Conservation (phyloP, 2,329 filamentous ascomycete genomes). For the Orbilia blumenaviensis region DNA sequence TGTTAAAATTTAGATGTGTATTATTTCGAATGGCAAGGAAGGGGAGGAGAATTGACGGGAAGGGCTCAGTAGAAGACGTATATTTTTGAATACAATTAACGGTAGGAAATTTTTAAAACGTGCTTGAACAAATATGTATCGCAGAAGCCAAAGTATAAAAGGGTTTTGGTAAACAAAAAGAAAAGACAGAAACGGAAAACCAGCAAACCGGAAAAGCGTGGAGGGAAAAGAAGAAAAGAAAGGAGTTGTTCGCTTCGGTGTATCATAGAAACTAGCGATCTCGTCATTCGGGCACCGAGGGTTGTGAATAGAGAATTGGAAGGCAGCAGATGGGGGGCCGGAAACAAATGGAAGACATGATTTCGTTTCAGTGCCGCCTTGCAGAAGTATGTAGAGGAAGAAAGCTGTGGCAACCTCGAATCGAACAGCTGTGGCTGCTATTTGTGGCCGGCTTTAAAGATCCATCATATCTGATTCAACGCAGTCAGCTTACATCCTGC, state of each 20-base stretch:
- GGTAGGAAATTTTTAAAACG: no score
- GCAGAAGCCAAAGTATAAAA: slow-evolving; percentile 1
- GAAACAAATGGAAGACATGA: background rate
- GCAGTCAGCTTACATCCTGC: slow-evolving; percentile 4
- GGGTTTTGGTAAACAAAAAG: background rate
- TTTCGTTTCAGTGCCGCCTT: no score
- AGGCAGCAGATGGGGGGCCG: background rate
- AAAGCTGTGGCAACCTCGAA: no score
- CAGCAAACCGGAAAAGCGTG: background rate
- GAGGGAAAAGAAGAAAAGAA: background rate
- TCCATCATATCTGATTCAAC: slow-evolving; percentile 49
- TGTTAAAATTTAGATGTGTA: background rate
- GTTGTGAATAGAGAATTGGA: background rate
- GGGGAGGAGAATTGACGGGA: background rate
- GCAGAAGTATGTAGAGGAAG: no score
- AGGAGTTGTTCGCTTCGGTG: background rate
- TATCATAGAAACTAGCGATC: background rate
- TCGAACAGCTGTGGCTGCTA: background rate
- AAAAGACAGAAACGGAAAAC: background rate
- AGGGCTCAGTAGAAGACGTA: slow-evolving; percentile 1
- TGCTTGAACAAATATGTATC: slow-evolving; percentile 16
- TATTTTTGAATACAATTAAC: background rate
- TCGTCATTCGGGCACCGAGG: no score
- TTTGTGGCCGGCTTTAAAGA: slow-evolving; percentile 1
- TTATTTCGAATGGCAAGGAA: background rate